Conservation (phyloP, 345 rosid species). For the Litchi chinensis region DNA sequence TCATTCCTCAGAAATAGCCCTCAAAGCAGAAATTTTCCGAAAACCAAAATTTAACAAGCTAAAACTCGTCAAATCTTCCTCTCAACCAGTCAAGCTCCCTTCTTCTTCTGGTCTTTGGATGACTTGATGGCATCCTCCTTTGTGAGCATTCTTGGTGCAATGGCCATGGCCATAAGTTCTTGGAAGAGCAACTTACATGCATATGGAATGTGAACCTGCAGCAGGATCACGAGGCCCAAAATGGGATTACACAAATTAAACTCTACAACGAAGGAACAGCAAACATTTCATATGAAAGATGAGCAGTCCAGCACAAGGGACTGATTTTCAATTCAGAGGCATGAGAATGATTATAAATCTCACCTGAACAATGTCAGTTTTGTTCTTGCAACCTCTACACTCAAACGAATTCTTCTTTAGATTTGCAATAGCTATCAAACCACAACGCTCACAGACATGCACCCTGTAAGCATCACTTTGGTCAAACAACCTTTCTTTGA, state of each 20-base stretch:
- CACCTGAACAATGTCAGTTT: conserved; percentile 93
- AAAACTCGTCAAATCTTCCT: no score
- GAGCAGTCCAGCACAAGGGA: no score
- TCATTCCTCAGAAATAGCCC: no score
- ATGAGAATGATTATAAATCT: not conserved
- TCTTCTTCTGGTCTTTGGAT: conserved; percentile 59
- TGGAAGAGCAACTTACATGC: conserved; percentile 96
- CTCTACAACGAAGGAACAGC: not conserved
- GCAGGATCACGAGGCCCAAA: not conserved
- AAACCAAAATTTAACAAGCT: no score
- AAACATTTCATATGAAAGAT: not conserved
- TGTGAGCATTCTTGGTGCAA: conserved; percentile 93
- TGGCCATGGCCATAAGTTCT: conserved; percentile 99
- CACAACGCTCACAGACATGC: conserved; percentile 90
- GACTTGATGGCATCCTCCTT: conserved; percentile 46
- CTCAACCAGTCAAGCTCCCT: conserved; percentile 41
- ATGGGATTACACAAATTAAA: not conserved
- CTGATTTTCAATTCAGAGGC: no score
- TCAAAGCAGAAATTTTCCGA: no score
- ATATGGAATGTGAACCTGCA: conserved; percentile 88
- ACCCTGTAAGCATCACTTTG: conserved; percentile 97
- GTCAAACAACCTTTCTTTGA: conserved; percentile 94
- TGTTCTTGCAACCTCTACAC: conserved; percentile 98
- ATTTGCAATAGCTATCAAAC: conserved; percentile 92
- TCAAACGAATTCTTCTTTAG: conserved; percentile 89